Evolutionary conservation across 2,329 filamentous ascomycete genomes (phyloP), one percentile per base, ranked within the genome.

Genomic region (Dendryphion nanum): DNA sequence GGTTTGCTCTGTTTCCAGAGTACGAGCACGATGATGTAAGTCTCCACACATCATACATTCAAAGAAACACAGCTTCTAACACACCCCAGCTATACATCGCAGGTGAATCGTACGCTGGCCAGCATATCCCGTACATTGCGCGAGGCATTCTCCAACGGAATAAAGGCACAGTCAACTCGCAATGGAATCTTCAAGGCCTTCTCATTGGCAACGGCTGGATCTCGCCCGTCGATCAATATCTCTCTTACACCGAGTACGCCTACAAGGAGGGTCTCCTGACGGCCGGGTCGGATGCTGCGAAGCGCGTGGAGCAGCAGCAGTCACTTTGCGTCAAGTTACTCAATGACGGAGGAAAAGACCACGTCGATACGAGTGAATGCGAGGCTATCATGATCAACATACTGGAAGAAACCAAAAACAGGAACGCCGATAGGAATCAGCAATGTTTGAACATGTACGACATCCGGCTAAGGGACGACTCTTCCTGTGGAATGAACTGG

Each of bases 201-300:
- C 65, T 98, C 23, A 97, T 99, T 44, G 94, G 94, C 38, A 99
- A 98, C 62, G 93, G 91, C 26, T 99, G 94, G 93, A 91, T 98
- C 37, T 86, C 90, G 2, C 90, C 91, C 1, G 72, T 73, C 6
- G 87, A 96, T 33, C 93, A 99, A 63, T 98, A 97, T 64, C 82
- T 85, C 19, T 76, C 91, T 0, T 96, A 96, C 61, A 72, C 96
- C 7, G 78, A 83, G 19, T 97, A 81, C 56, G 84, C 86, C 30
- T 89, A 93, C 63, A 78, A 90, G 42, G 81, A 82, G 57, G 83
- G 81, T 7, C 65, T 98, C 15, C 67, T 97, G 26, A 61, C 82
- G 48, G 79, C 82, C 53, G 85, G 78, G 18, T 85, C 80, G 3
- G 75, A 83, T 4, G 59, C 71, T 6, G 82, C 82, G 20, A 76